These are phyloP conservation scores for Xylaria sp. DNA, from an alignment of 2,329 filamentous ascomycete genomes.

Conservation along the genomic window DNA sequence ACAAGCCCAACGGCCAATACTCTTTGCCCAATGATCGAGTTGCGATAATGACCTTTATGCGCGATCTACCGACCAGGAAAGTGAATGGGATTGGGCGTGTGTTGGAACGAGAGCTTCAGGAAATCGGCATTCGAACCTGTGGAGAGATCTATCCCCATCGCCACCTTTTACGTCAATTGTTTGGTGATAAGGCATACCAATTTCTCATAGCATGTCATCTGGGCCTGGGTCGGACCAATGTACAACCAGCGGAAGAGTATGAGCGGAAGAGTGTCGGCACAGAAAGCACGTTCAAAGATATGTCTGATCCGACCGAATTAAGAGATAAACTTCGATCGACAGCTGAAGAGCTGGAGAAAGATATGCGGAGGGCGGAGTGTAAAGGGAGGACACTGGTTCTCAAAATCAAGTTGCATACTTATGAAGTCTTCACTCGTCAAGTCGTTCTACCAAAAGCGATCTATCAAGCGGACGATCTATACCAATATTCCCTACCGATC, in stretches of 20 bases:
- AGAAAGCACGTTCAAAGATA: slow-evolving; percentile 87
- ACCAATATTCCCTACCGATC: slow-evolving; percentile 81
- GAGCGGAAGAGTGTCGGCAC: slow-evolving; percentile 94
- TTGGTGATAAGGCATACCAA: slow-evolving; percentile 88
- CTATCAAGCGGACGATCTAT: slow-evolving; percentile 78
- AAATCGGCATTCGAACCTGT: slow-evolving; percentile 86
- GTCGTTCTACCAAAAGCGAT: slow-evolving; percentile 75
- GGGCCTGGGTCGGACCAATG: slow-evolving; percentile 81
- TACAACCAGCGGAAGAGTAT: slow-evolving; percentile 87
- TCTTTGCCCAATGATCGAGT: slow-evolving; percentile 72
- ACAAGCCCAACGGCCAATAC: slow-evolving; percentile 96
- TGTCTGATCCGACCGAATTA: slow-evolving; percentile 70
- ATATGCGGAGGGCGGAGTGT: slow-evolving; percentile 78
- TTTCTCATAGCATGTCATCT: slow-evolving; percentile 86
- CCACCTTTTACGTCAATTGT: slow-evolving; percentile 75
- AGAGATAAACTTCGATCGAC: slow-evolving; percentile 79
- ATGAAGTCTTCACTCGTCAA: slow-evolving; percentile 88
- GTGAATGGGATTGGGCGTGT: slow-evolving; percentile 96
- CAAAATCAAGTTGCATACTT: slow-evolving; percentile 94
- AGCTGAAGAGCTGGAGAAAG: slow-evolving; percentile 85
- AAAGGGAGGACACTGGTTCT: slow-evolving; percentile 91
- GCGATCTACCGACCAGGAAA: slow-evolving; percentile 80
- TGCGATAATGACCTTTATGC: slow-evolving; percentile 86
- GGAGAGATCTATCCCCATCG: slow-evolving; percentile 84
- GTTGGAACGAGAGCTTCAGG: slow-evolving; percentile 86